Evolutionary conservation across 1,284 basidiomycete species (phyloP).

Genomic region (Xanthoconium separans): DNA sequence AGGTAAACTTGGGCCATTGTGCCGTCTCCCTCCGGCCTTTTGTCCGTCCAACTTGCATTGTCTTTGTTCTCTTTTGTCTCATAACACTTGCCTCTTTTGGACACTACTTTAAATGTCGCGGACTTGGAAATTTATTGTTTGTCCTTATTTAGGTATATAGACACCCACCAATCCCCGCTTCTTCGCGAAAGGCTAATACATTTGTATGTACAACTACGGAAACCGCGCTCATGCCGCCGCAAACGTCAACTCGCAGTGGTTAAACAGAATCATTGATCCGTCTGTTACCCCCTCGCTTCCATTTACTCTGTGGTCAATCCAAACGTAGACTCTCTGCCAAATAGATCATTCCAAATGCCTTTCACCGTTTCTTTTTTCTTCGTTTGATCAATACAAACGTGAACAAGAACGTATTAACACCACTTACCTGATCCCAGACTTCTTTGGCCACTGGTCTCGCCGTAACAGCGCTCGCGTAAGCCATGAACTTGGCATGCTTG

Average conservation of each 20-base stretch:
- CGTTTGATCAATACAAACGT: not conserved
- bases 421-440: not conserved
- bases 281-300: not conserved
- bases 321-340: constrained; percentile 1
- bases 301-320: not conserved
- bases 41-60: constrained; percentile 28
- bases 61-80: constrained; percentile 19
- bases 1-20: constrained; percentile 5
- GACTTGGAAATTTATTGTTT: constrained; percentile 21
- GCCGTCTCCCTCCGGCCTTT: constrained; percentile 18
- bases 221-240: too few species aligned
- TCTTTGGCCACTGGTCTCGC: not conserved
- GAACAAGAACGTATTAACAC: not conserved
- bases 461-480: constrained; percentile 29
- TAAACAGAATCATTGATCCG: too few species aligned
- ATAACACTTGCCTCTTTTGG: constrained; percentile 26
- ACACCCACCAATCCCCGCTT: not conserved
- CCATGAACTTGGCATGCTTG: constrained; percentile 43
- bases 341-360: not conserved
- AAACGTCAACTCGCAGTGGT: too few species aligned
- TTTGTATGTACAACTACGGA: too few species aligned
- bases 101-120: constrained; percentile 21
- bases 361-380: not conserved
- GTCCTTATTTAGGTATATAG: constrained; percentile 3
- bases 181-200: too few species aligned